Evolutionary conservation across 2,329 filamentous ascomycete genomes (phyloP), one percentile per base, ranked within the genome.

Genomic region (Talaromyces sp.): DNA sequence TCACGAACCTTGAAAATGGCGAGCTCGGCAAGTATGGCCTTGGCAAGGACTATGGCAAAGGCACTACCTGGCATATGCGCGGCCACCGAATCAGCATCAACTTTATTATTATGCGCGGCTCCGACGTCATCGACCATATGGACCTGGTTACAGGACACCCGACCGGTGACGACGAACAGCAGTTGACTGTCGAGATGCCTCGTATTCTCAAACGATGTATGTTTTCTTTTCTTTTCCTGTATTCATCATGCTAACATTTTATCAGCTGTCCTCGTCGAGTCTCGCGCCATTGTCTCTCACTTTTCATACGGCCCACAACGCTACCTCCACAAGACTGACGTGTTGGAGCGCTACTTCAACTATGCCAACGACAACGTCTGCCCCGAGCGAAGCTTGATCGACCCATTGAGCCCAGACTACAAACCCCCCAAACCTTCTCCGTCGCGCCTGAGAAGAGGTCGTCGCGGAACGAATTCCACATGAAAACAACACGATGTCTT

Each of bases 281-380:
- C 59, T 6, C 59, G 58, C 38, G 53, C 59, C n/a, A 61, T 61
- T 13, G 59, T 61, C 17, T 61, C 59, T 21, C 59, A 61, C 26
- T 61, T 61, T n/a, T 58, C 59, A 14, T 61, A 61, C 31, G 59
- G 59, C 21, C 59, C 59, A 41, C 59, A 61, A 24, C 27, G 38
- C 24, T 55, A 54, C 11, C 59, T 61, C 9, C 35, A 61, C 29
- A 61, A 61, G 31, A 61, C 59, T 29, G 59, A 61, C 52, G 49
- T 61, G n/a, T 27, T 61, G 51, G 59, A 61, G 41, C 59, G 59
- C n/a, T 61, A 61, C 56, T 61, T 58, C 56, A 61, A 61, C 50
- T 61, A 61, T 17, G 59, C 59, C 10, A 61, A 58, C 35, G 59
- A 61, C 11, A 61, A 61, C 41, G 56, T 61, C 21, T 61, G 59